These are phyloP conservation scores for Pythium dissotocum DNA, from an alignment of 352 stramenopile genomes.

Conservation along the genomic window DNA sequence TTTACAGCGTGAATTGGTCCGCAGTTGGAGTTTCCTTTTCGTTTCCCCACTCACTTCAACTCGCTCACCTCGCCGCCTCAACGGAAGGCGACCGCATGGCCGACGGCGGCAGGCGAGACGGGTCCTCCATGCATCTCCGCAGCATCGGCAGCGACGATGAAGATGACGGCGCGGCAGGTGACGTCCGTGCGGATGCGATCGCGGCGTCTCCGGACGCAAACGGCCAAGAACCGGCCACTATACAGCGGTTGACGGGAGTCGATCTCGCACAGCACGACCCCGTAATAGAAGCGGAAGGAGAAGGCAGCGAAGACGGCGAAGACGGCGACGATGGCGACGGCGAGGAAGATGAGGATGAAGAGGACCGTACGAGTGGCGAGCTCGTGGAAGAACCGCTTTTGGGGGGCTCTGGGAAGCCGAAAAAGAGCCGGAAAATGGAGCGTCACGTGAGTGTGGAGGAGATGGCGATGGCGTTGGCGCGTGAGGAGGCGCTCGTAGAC, in stretches of 20 bases:
- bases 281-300: constrained; percentile 1
- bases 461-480: constrained; percentile 9
- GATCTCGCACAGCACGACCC: neutral
- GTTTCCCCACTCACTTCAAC: neutral
- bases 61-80: neutral
- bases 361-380: neutral
- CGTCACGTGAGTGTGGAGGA: constrained; percentile 20
- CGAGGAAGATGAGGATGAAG: neutral
- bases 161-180: neutral
- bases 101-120: neutral
- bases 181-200: neutral
- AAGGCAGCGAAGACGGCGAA: neutral
- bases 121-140: constrained; percentile 3
- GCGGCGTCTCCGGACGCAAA: neutral
- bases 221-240: neutral
- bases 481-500: constrained; percentile 2
- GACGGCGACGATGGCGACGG: neutral
- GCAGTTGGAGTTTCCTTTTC: neutral
- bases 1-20: neutral
- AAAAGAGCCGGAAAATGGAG: neutral
- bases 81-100: neutral
- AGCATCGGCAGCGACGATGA: constrained; percentile 19
- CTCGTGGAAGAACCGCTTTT: neutral
- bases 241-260: neutral
- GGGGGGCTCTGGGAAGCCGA: neutral